Evolutionary conservation across 208 protist species (phyloP).

Genomic region (Trypanosomatidae sp.): DNA sequence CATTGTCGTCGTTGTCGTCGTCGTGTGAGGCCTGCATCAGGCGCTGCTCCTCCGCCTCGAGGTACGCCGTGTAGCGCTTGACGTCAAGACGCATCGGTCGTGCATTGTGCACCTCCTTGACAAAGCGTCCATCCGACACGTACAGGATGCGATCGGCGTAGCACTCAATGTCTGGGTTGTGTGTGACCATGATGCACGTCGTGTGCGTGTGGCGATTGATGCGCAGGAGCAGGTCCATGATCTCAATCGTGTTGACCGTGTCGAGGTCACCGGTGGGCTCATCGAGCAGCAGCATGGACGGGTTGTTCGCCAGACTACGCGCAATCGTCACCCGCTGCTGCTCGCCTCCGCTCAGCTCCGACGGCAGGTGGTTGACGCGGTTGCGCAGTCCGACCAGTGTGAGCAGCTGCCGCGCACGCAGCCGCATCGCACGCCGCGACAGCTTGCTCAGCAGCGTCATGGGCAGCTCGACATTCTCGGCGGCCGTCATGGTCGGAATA

Average conservation of each 20-base stretch:
- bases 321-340: conserved; percentile 93
- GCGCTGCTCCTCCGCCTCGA: too few relatives aligned
- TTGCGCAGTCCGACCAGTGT: conserved; percentile 92
- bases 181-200: conserved; percentile 96
- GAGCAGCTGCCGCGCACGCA: conserved; percentile 83
- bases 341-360: conserved; percentile 95
- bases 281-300: conserved; percentile 92
- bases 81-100: conserved; percentile 61
- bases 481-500: conserved; percentile 93
- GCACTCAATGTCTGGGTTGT: conserved; percentile 96
- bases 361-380: conserved; percentile 90
- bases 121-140: conserved; percentile 87
- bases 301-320: conserved; percentile 91
- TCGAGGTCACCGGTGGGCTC: conserved; percentile 95
- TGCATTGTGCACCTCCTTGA: conserved; percentile 82
- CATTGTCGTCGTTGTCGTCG: too few relatives aligned
- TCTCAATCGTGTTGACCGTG: conserved; percentile 92
- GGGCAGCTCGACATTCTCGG: conserved; percentile 96
- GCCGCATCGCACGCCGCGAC: conserved; percentile 49
- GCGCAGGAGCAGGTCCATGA: conserved; percentile 95
- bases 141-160: conserved; percentile 96
- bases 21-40: too few relatives aligned
- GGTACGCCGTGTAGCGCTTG: conserved; percentile 65
- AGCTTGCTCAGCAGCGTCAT: conserved; percentile 92
- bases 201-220: conserved; percentile 88